Conservation (phyloP, 225 moss, liverwort and hornwort species). For the Thuidium tamariscinum region DNA sequence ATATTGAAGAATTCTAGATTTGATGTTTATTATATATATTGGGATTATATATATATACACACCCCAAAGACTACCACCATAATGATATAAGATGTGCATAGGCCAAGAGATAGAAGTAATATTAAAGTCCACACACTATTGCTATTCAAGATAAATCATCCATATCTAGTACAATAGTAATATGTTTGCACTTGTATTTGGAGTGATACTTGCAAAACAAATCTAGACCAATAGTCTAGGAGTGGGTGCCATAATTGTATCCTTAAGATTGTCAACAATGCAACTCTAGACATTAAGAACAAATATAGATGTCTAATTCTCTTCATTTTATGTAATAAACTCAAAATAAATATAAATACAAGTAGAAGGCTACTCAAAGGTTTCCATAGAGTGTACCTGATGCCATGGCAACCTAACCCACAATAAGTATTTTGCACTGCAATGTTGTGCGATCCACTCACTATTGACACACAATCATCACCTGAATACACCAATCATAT, state of each 20-base stretch:
- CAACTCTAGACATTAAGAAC: too few relatives aligned
- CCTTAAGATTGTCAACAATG: not conserved
- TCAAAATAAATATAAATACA: too few relatives aligned
- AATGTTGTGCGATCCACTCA: slow-evolving; percentile 14
- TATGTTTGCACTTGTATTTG: not conserved
- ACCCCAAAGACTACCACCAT: not conserved
- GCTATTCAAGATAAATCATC: not conserved
- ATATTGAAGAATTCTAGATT: not conserved
- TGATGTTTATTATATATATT: too few relatives aligned
- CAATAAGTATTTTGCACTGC: slow-evolving; percentile 17
- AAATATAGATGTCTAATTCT: not conserved
- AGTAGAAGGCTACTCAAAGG: not conserved
- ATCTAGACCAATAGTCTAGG: rapidly evolving
- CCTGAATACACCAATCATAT: not conserved
- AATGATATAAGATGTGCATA: not conserved
- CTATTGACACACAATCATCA: slow-evolving; percentile 42
- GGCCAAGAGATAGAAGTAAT: not conserved
- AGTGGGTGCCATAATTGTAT: not conserved
- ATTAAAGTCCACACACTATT: not conserved
- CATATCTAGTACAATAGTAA: rapidly evolving
- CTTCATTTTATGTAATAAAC: not conserved
- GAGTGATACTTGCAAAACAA: not conserved
- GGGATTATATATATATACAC: not conserved
- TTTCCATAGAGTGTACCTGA: not conserved
- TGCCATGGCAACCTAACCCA: slow-evolving; percentile 31